Base-by-base conservation (phyloP, 1,139 yeast genomes). In the Zygotorulaspora mrakii region DNA sequence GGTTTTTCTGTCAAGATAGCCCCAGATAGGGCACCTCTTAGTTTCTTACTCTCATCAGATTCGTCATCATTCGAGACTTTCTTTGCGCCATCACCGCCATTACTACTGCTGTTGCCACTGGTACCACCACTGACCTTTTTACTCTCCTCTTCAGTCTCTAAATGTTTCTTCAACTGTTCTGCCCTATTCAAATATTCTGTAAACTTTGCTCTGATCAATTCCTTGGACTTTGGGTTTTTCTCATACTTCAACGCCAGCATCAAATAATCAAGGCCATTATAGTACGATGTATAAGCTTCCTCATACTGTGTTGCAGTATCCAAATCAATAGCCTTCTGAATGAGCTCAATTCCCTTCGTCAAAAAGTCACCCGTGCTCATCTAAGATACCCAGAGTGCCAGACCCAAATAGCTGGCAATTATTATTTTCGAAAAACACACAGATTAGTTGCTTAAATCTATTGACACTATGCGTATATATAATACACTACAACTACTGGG, bases 201-300 rank as follows among this genome's bases (percentile, higher is more conserved):
- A 59, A 89, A 84, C 62, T 89, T 89, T 13, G 88, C 77, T 55
- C 91, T 77, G 52, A 94, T 87, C 49, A 91, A 73, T 52, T 88
- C 96, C 62, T 89, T 91, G 27, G 94, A 82, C 55, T 82, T 79
- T 28, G 83, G 82, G 64, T 88, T 94, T 66, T 89, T 91, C 64
- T 94, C 99, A 61, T 94, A 91, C 66, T 94, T 94, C 56, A 94
- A 73, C 3, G 98, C 98, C 54, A 88, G 73, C 96, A 94, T 88
- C 54, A 94, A 71, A 64, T 91, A 94, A 62, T 91, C 98, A 46
- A 94, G 71, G 2, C 97, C 97, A 55, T 85, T 86, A 69, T 85
- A 88, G 66, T 94, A 94, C 35, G 87, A 75, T 46, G 87, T 85
- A 64, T 91, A 91, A 0, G 98, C 98, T 51, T 91, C 97, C 45